These are phyloP conservation scores for Stemphylium beticola DNA, from an alignment of 2,329 filamentous ascomycete species.

Conservation along the genomic window DNA sequence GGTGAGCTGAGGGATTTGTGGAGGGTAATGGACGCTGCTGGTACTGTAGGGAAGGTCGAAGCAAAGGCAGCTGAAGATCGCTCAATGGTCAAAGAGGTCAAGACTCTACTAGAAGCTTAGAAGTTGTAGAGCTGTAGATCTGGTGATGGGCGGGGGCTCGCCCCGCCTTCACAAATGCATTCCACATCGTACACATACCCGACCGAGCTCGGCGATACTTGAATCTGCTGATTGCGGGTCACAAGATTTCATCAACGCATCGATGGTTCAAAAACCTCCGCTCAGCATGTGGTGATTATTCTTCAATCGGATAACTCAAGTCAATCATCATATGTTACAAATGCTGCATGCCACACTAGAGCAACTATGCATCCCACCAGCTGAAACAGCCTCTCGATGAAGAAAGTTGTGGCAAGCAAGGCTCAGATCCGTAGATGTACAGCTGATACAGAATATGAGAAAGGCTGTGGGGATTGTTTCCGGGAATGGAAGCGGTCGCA, in stretches of 20 bases:
- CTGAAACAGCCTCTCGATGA: neutral
- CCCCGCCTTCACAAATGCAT: too few relatives aligned
- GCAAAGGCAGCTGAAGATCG: conserved; percentile 36
- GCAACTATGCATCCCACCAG: neutral
- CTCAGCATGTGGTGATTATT: too few relatives aligned
- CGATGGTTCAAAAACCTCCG: too few relatives aligned
- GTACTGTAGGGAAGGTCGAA: conserved; percentile 58
- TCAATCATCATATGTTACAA: neutral
- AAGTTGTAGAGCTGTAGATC: neutral
- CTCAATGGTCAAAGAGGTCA: conserved; percentile 46
- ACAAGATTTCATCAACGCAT: too few relatives aligned
- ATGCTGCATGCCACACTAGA: neutral
- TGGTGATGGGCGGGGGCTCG: too few relatives aligned
- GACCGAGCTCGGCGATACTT: too few relatives aligned
- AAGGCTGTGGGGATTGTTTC: conserved; percentile 12
- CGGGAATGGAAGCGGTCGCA: neutral
- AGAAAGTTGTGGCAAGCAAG: conserved; percentile 13
- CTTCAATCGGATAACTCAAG: too few relatives aligned
- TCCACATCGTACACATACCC: too few relatives aligned
- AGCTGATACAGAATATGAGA: conserved; percentile 33
- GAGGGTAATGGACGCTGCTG: conserved; percentile 74
- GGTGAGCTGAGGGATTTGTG: conserved; percentile 84
- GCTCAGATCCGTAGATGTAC: conserved; percentile 17
- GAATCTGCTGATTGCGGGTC: too few relatives aligned
- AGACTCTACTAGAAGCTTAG: conserved; percentile 37